phyloP scores from a whole-genome alignment of 2,329 filamentous ascomycete genomes.

The Scytalidium sp. region DNA sequence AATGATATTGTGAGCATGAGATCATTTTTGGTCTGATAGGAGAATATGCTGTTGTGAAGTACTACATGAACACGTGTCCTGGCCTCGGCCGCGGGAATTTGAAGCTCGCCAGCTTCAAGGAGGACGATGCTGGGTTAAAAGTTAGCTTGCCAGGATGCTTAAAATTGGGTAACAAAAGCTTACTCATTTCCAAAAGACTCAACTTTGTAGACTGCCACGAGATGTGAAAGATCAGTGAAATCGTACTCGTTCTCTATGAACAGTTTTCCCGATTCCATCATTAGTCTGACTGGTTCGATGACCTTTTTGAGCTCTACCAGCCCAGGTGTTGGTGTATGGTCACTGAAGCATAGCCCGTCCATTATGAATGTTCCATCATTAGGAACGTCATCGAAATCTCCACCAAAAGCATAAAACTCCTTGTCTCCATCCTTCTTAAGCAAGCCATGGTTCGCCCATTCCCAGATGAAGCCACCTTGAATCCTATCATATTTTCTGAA shows the following conservation, averaged over 20 bases:
- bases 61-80: slow-evolving; percentile 32
- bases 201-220: slow-evolving; percentile 41
- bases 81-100: slow-evolving; percentile 38
- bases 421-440: slow-evolving; percentile 41
- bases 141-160: not conserved
- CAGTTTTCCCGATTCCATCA: slow-evolving; percentile 33
- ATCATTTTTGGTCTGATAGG: slow-evolving; percentile 27
- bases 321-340: slow-evolving; percentile 54
- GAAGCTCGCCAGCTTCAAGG: slow-evolving; percentile 33
- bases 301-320: slow-evolving; percentile 55
- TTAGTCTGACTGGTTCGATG: slow-evolving; percentile 50
- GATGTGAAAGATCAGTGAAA: slow-evolving; percentile 47
- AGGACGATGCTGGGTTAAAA: slow-evolving; percentile 18
- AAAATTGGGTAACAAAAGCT: slow-evolving; percentile 19
- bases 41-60: slow-evolving; percentile 26
- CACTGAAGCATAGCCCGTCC: slow-evolving; percentile 54
- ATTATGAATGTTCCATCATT: slow-evolving; percentile 62
- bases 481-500: slow-evolving; percentile 39
- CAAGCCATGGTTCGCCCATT: slow-evolving; percentile 62
- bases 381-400: slow-evolving; percentile 59
- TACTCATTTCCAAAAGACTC: slow-evolving; percentile 40
- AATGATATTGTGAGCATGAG: slow-evolving; percentile 45
- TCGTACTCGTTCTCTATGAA: slow-evolving; percentile 46
- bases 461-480: slow-evolving; percentile 52
- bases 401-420: slow-evolving; percentile 56